Evolutionary conservation across 495 filamentous ascomycete genomes (phyloP).

Genomic region (Aspergillus asperescens): DNA sequence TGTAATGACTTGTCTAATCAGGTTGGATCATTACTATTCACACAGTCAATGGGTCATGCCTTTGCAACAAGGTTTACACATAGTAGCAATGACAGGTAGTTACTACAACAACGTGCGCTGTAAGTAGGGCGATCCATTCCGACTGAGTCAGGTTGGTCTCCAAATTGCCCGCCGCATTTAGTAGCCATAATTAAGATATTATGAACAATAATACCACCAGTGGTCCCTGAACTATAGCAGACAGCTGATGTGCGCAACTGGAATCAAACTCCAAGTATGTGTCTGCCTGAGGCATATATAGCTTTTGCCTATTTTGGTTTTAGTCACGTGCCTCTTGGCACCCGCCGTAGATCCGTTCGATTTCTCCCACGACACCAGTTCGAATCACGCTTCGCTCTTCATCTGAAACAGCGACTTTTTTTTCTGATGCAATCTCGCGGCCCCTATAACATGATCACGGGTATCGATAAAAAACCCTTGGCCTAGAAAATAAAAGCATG

Average conservation of each 20-base stretch:
- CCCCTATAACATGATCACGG: background rate
- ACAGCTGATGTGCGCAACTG: too few species aligned
- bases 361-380: slow-evolving; percentile 29
- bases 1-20: background rate
- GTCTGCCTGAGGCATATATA: slow-evolving; percentile 1
- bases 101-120: background rate
- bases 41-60: too few species aligned
- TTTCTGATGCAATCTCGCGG: slow-evolving; percentile 2
- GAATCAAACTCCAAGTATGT: too few species aligned
- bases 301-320: too few species aligned
- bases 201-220: too few species aligned
- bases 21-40: background rate
- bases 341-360: slow-evolving; percentile 2
- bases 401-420: background rate
- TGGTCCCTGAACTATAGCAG: too few species aligned
- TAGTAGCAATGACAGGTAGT: background rate
- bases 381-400: slow-evolving; percentile 31
- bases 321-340: slow-evolving; percentile 15
- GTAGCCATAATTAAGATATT: too few species aligned
- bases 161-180: too few species aligned
- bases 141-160: background rate
- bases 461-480: background rate
- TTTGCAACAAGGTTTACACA: background rate
- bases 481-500: slow-evolving; percentile 12
- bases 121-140: too few species aligned